phyloP scores from a whole-genome alignment of 177 flowering plant species.

The Vitis hybrid region DNA sequence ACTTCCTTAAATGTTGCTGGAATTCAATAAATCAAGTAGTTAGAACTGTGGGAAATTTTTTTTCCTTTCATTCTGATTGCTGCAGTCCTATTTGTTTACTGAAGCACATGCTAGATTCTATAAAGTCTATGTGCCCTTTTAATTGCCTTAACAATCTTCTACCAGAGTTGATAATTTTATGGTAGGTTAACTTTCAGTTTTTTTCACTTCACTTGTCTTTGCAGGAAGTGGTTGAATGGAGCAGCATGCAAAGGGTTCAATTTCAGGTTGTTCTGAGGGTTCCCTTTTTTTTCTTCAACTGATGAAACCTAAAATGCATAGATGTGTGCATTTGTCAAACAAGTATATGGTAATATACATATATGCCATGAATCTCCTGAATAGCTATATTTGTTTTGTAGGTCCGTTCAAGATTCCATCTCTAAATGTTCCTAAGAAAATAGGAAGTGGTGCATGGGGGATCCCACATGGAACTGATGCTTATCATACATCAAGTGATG shows the following conservation, averaged over 20 bases:
- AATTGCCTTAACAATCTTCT: not conserved
- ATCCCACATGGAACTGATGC: slow-evolving; percentile 22
- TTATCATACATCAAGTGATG: slow-evolving; percentile 48
- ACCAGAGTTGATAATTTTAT: not conserved
- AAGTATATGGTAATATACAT: not conserved
- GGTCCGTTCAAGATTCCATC: slow-evolving; percentile 29
- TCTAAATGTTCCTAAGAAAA: slow-evolving; percentile 21
- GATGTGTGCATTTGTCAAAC: not conserved
- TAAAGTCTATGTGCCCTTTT: not conserved
- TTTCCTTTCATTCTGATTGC: too few relatives aligned
- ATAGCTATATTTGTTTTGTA: slow-evolving; percentile 15
- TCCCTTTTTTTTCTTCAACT: not conserved
- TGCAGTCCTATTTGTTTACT: not conserved
- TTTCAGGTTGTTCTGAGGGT: slow-evolving; percentile 28
- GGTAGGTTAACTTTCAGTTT: not conserved
- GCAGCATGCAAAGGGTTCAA: slow-evolving; percentile 13
- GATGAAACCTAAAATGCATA: slow-evolving; percentile 1
- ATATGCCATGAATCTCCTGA: not conserved
- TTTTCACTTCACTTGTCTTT: slow-evolving; percentile 3
- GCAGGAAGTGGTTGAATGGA: slow-evolving; percentile 29
- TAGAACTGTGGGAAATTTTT: too few relatives aligned
- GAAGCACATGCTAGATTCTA: not conserved
- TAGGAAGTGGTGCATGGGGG: slow-evolving; percentile 39
- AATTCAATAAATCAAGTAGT: too few relatives aligned
- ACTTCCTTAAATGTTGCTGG: too few relatives aligned